Base-by-base conservation (phyloP, 192 early-diverging fungal genomes). In the Backusella tuberculispora region DNA sequence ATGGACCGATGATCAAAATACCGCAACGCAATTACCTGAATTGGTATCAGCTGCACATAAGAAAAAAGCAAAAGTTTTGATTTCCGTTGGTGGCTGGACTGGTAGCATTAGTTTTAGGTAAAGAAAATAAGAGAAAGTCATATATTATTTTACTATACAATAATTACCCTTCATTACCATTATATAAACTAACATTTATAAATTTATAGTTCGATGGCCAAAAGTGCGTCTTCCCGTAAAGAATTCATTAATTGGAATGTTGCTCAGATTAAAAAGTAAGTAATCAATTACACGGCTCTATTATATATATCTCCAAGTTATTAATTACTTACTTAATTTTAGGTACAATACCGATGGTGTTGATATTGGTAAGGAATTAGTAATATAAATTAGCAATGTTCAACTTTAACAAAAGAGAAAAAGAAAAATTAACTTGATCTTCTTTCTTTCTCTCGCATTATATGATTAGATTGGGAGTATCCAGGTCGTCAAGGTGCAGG, bases 21-120 rank as follows among this genome's bases (percentile, higher is more conserved):
- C 71, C 17, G 77, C 78, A n/a, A 29, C 60, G 6, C 79, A 81
- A 34, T 69, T 90, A 17, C 73, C 79, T 46, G 75, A 81, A 9
- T 83, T 89, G 63, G 84, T 87, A 7, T 69, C 64, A 4, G 74
- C 67, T 68, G 83, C 88, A 2, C 79, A 87, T 65, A 78, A 78
- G 2, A 80, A 81, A 19, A 75, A 76, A 19, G 73, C 84, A 63
- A 91, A 90, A 73, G 85, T 87, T 0, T 80, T 90, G 6, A 79
- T 92, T 13, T 91, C 91, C 5, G 71, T 92, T 38, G 92, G 92
- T 68, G 92, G 92, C 0, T 93, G 92, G 92, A 85, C 87, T 14
- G 92, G 92, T 2, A 87, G 86, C 17, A 81, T 77, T 10, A 67
- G 70, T 40, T 77, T 74, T 8, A 74, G 73, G 73, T 74, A 74